Evolutionary conservation across 495 filamentous ascomycete genomes (phyloP).

Genomic region (Penicillium argentinense): DNA sequence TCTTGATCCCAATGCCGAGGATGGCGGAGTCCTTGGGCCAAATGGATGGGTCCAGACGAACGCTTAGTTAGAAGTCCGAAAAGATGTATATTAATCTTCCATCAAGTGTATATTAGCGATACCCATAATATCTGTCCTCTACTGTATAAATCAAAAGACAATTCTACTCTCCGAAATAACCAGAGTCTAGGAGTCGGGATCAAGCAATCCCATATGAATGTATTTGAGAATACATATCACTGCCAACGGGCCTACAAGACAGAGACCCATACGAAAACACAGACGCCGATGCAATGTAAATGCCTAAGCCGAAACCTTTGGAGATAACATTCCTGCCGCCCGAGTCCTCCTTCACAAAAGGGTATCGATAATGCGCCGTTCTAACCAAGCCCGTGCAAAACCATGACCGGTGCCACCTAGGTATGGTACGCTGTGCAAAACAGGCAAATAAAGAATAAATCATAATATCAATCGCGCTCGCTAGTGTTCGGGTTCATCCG

Average conservation of each 20-base stretch:
- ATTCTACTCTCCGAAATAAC: no score
- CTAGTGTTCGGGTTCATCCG: slow-evolving; percentile 28
- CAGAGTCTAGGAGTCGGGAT: no score
- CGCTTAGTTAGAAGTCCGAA: not conserved
- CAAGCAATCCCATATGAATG: no score
- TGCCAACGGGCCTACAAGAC: no score
- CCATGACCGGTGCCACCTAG: slow-evolving; percentile 13
- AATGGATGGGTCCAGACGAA: slow-evolving; percentile 34
- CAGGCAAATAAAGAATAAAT: slow-evolving; percentile 14
- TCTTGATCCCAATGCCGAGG: slow-evolving; percentile 60
- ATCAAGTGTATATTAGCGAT: slow-evolving; percentile 1
- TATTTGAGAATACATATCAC: no score
- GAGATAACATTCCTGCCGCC: slow-evolving; percentile 10
- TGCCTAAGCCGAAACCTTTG: slow-evolving; percentile 4
- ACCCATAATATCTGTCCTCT: no score
- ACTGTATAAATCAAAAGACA: no score
- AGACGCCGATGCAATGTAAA: slow-evolving; percentile 32
- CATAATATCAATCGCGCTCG: not conserved
- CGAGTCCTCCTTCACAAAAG: slow-evolving; percentile 25
- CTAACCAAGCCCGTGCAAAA: slow-evolving; percentile 27
- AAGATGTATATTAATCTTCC: slow-evolving; percentile 10
- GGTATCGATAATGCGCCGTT: slow-evolving; percentile 35
- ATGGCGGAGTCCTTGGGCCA: slow-evolving; percentile 50
- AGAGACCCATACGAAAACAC: slow-evolving; percentile 15
- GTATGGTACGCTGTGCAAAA: slow-evolving; percentile 26